Conservation (phyloP, 2,329 filamentous ascomycete species). For the Cercospora sp. region DNA sequence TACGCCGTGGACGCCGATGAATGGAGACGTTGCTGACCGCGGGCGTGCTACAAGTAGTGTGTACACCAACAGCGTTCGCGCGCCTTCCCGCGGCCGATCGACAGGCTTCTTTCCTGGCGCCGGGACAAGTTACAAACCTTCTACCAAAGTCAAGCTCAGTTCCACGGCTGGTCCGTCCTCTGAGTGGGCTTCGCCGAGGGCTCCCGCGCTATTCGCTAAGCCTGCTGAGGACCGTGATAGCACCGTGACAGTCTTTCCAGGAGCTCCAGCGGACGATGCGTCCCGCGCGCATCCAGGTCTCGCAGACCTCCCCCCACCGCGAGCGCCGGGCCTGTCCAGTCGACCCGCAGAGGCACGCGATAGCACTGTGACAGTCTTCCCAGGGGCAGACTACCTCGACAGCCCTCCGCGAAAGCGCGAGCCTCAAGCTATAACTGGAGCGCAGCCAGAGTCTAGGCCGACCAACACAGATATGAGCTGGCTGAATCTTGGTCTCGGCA, state of each 20-base stretch:
- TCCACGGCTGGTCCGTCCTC: slow-evolving; percentile 29
- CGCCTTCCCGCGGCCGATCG: slow-evolving; percentile 48
- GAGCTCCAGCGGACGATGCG: slow-evolving; percentile 5
- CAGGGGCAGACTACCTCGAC: slow-evolving; percentile 35
- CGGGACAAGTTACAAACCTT: slow-evolving; percentile 34
- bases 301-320: slow-evolving; percentile 16
- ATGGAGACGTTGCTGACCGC: slow-evolving; percentile 28
- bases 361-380: slow-evolving; percentile 42
- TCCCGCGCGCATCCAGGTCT: not conserved
- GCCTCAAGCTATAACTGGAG: slow-evolving; percentile 41
- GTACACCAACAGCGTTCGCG: slow-evolving; percentile 48
- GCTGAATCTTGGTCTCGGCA: slow-evolving; percentile 62
- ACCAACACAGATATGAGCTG: slow-evolving; percentile 68
- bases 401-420: slow-evolving; percentile 35
- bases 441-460: slow-evolving; percentile 36
- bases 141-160: slow-evolving; percentile 31
- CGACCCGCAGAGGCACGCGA: slow-evolving; percentile 32
- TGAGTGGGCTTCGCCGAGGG: slow-evolving; percentile 29
- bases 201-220: slow-evolving; percentile 19
- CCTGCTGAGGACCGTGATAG: slow-evolving; percentile 35
- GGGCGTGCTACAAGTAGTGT: slow-evolving; percentile 46
- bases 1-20: slow-evolving; percentile 39
- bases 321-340: slow-evolving; percentile 18
- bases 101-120: slow-evolving; percentile 51
- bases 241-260: slow-evolving; percentile 41